Evolutionary conservation across 2,329 filamentous ascomycete species (phyloP).

Genomic region (Colletotrichum falcatum): DNA sequence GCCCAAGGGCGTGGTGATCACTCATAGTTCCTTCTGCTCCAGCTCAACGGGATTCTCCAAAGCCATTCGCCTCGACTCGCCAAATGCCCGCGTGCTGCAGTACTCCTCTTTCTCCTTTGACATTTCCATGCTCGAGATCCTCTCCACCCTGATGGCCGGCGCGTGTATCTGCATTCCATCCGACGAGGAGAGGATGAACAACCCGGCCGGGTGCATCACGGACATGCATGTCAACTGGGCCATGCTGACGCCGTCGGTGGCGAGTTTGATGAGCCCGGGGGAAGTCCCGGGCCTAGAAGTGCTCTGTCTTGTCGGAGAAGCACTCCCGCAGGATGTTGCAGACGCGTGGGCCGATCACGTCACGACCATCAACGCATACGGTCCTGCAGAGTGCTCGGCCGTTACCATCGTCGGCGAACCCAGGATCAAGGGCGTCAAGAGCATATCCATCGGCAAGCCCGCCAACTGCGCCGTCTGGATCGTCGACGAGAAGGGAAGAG

Average conservation of each 20-base stretch:
- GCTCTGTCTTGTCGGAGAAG: constrained; percentile 36
- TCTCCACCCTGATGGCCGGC: constrained; percentile 51
- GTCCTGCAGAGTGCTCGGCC: constrained; percentile 42
- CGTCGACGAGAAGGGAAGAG: constrained; percentile 41
- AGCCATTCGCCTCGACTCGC: constrained; percentile 17
- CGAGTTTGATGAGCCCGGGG: constrained; percentile 20
- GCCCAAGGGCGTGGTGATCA: constrained; percentile 33
- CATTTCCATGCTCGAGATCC: constrained; percentile 53
- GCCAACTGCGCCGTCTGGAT: constrained; percentile 44
- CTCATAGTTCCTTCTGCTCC: constrained; percentile 12
- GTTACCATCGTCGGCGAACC: constrained; percentile 28
- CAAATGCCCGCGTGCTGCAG: constrained; percentile 48
- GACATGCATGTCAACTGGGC: constrained; percentile 23
- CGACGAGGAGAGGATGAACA: constrained; percentile 51
- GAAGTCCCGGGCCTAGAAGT: constrained; percentile 30
- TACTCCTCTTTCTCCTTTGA: constrained; percentile 58
- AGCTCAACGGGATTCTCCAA: constrained; percentile 18
- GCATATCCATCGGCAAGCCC: constrained; percentile 20
- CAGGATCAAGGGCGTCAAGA: constrained; percentile 11
- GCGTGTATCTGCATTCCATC: constrained; percentile 54
- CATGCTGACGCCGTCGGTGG: constrained; percentile 40
- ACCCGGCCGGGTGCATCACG: constrained; percentile 35
- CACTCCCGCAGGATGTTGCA: constrained; percentile 31
- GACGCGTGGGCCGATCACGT: constrained; percentile 41
- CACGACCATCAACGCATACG: constrained; percentile 39